These are phyloP conservation scores for Lophiotrema nucula DNA, from an alignment of 495 filamentous ascomycete genomes.

Conservation along the genomic window DNA sequence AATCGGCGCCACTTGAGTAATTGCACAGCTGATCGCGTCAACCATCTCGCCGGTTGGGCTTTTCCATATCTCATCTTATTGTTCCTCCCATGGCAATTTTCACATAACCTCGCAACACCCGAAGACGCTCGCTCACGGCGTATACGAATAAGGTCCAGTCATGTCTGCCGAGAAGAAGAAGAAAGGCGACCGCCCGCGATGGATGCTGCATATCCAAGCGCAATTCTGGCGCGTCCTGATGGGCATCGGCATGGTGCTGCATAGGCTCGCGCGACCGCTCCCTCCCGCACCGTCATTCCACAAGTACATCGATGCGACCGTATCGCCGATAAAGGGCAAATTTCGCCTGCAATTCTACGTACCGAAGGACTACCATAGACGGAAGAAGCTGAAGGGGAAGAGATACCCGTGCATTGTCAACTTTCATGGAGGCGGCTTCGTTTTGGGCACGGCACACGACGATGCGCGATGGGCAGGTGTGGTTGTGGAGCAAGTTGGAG, in stretches of 20 bases:
- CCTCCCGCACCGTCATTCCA: conserved; percentile 68
- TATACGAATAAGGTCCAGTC: no score
- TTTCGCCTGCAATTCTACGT: conserved; percentile 81
- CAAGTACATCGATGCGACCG: conserved; percentile 59
- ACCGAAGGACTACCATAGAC: conserved; percentile 57
- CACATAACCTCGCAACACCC: no score
- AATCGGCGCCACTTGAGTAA: no score
- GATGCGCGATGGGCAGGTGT: conserved; percentile 44
- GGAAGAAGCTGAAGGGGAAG: conserved; percentile 40
- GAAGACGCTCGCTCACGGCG: no score
- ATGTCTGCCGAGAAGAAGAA: no score
- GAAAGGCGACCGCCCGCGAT: conserved; percentile 51
- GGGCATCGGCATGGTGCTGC: conserved; percentile 74
- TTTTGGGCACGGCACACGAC: conserved; percentile 43
- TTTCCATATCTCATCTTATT: no score
- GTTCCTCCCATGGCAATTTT: no score
- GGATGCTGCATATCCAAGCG: conserved; percentile 71
- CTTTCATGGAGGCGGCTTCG: conserved; percentile 49
- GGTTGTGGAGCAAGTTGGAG: conserved; percentile 41
- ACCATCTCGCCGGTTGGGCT: no score
- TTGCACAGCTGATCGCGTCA: no score
- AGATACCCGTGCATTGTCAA: conserved; percentile 46
- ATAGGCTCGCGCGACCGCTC: conserved; percentile 64
- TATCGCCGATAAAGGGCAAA: conserved; percentile 52
- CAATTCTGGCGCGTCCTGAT: conserved; percentile 75